Evolutionary conservation across 371 early-diverging fungal species (phyloP).

Genomic region (Funneliformis caledonium): DNA sequence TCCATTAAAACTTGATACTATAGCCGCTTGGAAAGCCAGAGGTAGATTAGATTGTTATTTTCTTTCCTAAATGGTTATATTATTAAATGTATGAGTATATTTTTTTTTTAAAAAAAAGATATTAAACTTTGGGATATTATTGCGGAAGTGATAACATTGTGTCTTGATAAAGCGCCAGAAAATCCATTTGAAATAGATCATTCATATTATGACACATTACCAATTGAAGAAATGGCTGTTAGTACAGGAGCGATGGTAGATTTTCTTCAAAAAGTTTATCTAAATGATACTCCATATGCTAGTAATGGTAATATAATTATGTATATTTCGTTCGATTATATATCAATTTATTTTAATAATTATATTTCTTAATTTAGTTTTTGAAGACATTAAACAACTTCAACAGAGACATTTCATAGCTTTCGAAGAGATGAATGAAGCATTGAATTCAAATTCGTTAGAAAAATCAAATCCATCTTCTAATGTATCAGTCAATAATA

Average conservation of each 20-base stretch:
- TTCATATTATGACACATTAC: constrained; percentile 59
- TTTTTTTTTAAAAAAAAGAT: constrained; percentile 50
- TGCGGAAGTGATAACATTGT: constrained; percentile 66
- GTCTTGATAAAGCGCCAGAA: constrained; percentile 55
- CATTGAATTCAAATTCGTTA: constrained; percentile 31
- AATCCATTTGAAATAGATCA: constrained; percentile 79
- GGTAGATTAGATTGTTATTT: constrained; percentile 39
- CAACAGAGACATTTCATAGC: constrained; percentile 52
- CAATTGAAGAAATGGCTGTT: constrained; percentile 67
- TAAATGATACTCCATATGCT: constrained; percentile 52
- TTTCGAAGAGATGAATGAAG: constrained; percentile 46
- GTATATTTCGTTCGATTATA: too few relatives aligned
- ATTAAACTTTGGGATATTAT: constrained; percentile 79
- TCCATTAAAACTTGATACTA: constrained; percentile 63
- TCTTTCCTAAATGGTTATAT: not conserved
- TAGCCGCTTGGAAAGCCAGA: constrained; percentile 62
- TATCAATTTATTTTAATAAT: not conserved
- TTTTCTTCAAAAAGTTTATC: constrained; percentile 69
- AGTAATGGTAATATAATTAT: constrained; percentile 48
- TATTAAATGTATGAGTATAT: constrained; percentile 6
- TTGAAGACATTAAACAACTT: constrained; percentile 50
- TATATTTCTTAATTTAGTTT: constrained; percentile 42
- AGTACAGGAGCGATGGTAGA: constrained; percentile 69
- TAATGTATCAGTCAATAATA: not conserved
- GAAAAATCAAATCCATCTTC: constrained; percentile 40